Base-by-base conservation (phyloP, 345 rosid species). In the Populus pruinosa region DNA sequence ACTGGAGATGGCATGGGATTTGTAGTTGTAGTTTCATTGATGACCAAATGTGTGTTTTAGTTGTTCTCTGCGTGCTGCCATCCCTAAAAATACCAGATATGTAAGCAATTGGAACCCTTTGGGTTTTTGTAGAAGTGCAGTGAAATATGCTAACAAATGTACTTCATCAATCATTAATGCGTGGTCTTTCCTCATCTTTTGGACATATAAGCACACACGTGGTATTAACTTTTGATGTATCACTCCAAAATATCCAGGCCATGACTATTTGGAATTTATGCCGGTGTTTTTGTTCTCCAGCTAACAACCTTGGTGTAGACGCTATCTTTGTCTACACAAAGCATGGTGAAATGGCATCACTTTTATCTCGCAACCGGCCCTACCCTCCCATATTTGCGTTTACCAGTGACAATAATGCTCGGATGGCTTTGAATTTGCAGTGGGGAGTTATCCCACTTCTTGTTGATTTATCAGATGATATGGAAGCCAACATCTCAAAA, bases 341-440 rank as follows among this genome's bases (percentile, higher is more conserved):
- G 75, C 87, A 86, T 29, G 96, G 93, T 35, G 86, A 86, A 68
- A 90, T 91, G 96, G 93, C 93, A 16, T 86, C 92, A 2, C 91
- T 90, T 21, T 81, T 91, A 65, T 88, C 96, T n/a, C 87, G 92
- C 10, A 90, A 86, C 85, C 89, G 92, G n/a, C 96, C 96, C 4
- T 79, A 85, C 75, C 86, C 90, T 70, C 93, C 91, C n/a, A 87
- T 91, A 69, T 86, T 91, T 49, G 93, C 93, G 0, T 91, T 91
- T 84, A 91, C 92, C 0, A 71, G 82, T 0, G 82, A 84, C 31
- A 77, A 72, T 2, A 70, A 82, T 85, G 84, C 87, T 35, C 85
- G 84, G 67, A 88, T 87, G 93, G 86, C 91, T 21, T 81, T 91
- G 74, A 91, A 86, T 80, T 82, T 91, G 83, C 93, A 85, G 73